phyloP scores from a whole-genome alignment of 768 basidiomycete genomes.

The Boletus speciosus region DNA sequence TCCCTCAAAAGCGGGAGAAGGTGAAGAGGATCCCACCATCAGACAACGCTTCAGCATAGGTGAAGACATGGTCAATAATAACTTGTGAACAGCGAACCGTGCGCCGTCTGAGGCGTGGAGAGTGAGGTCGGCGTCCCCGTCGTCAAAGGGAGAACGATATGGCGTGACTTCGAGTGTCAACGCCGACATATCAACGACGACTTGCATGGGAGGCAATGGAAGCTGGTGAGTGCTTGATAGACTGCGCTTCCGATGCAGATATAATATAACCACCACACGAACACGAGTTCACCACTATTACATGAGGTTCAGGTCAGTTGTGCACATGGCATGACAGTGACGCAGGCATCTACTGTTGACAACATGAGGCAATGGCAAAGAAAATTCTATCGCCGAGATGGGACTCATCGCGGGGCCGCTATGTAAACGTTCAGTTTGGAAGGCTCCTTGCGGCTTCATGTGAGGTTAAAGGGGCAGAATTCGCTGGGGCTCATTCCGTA shows the following conservation, averaged over 20 bases:
- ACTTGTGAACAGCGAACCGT: conserved; percentile 42
- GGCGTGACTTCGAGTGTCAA: conserved; percentile 28
- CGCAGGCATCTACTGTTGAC: conserved; percentile 15
- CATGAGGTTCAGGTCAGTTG: conserved; percentile 31
- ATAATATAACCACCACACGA: conserved; percentile 27
- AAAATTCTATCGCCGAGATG: neutral
- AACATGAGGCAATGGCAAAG: conserved; percentile 22
- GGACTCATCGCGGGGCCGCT: neutral
- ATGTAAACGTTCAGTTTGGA: conserved; percentile 7
- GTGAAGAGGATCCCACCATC: conserved; percentile 25
- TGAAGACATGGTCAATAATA: conserved; percentile 41
- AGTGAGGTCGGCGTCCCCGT: conserved; percentile 40
- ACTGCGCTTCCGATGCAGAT: conserved; percentile 24
- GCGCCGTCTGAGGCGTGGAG: conserved; percentile 41
- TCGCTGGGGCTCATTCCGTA: neutral
- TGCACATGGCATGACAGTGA: conserved; percentile 24
- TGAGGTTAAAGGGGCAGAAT: conserved; percentile 1
- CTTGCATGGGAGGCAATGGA: conserved; percentile 24
- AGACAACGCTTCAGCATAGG: conserved; percentile 36
- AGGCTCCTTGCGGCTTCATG: conserved; percentile 19
- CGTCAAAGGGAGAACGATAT: conserved; percentile 37
- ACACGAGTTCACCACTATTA: conserved; percentile 13
- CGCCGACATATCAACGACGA: conserved; percentile 23
- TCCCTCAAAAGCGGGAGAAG: conserved; percentile 27
- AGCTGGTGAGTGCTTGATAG: conserved; percentile 14